These are phyloP conservation scores for Hyphopichia fennica DNA, from an alignment of 1,139 yeast species.

Conservation along the genomic window DNA sequence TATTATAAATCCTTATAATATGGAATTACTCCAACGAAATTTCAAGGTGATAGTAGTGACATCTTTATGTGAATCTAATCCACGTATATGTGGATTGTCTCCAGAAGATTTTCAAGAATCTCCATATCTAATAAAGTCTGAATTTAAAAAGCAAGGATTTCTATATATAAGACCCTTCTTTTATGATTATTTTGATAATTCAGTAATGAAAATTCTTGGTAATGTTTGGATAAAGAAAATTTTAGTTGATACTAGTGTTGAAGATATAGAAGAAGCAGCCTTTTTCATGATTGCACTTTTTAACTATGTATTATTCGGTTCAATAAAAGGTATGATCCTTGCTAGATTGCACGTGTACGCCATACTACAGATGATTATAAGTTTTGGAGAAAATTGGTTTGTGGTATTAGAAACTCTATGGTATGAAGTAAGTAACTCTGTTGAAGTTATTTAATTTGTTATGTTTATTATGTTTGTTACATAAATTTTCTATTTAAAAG, in stretches of 20 bases:
- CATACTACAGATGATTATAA: conserved; percentile 6
- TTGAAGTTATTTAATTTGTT: background rate
- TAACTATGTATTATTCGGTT: conserved; percentile 15
- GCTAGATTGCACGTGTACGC: conserved; percentile 20
- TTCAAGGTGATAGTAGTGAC: conserved; percentile 14
- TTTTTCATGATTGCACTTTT: conserved; percentile 16
- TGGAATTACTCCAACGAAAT: conserved; percentile 12
- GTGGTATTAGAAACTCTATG: background rate
- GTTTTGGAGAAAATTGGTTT: background rate
- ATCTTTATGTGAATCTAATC: conserved; percentile 16
- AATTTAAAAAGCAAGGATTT: conserved; percentile 15
- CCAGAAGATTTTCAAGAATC: background rate
- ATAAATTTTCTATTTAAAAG: conserved; percentile 24
- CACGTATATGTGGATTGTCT: conserved; percentile 11
- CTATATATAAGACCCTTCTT: conserved; percentile 16
- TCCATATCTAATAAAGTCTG: conserved; percentile 10
- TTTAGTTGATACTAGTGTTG: background rate
- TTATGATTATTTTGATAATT: conserved; percentile 14
- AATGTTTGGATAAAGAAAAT: background rate
- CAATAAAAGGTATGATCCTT: conserved; percentile 16
- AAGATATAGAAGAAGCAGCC: conserved; percentile 8
- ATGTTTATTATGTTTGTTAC: background rate
- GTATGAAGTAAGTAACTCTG: background rate
- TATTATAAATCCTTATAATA: conserved; percentile 10
- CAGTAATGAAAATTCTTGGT: conserved; percentile 3